Conservation (phyloP, 2,329 filamentous ascomycete genomes). For the Calonectria crousiana region DNA sequence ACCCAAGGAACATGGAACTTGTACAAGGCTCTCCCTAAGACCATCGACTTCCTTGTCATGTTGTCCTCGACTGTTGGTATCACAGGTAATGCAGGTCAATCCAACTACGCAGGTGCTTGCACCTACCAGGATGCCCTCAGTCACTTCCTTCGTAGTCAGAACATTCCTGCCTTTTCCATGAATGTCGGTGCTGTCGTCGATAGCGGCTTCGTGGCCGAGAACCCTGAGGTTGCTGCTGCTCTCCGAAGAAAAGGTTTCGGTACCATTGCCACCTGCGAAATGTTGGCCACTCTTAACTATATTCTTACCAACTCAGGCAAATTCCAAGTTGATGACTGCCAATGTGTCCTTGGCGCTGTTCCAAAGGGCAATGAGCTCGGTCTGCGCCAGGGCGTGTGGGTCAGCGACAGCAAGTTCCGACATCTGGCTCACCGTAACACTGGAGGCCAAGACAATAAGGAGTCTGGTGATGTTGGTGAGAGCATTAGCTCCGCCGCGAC, state of each 20-base stretch:
- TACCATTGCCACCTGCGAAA: constrained; percentile 25
- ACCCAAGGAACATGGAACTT: constrained; percentile 58
- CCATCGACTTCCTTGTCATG: constrained; percentile 55
- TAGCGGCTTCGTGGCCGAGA: constrained; percentile 37
- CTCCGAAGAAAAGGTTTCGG: constrained; percentile 30
- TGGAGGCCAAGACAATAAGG: neutral
- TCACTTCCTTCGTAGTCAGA: constrained; percentile 33
- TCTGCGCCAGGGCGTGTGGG: constrained; percentile 5
- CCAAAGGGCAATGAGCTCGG: constrained; percentile 20
- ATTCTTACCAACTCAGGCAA: constrained; percentile 1
- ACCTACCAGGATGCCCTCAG: constrained; percentile 52
- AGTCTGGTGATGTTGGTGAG: constrained; percentile 19
- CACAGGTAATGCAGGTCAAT: constrained; percentile 50
- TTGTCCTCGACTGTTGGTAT: constrained; percentile 53
- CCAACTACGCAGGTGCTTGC: constrained; percentile 45
- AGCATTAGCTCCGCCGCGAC: constrained; percentile 24
- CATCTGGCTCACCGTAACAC: neutral
- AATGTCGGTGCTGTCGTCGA: constrained; percentile 43
- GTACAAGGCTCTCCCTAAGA: constrained; percentile 44
- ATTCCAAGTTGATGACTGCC: constrained; percentile 11
- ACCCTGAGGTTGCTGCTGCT: constrained; percentile 30
- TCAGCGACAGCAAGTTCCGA: constrained; percentile 14
- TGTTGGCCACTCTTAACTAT: constrained; percentile 32
- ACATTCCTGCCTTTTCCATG: constrained; percentile 33
- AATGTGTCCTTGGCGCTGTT: constrained; percentile 20